Evolutionary conservation across 305 asterid species (phyloP), one percentile per base, ranked within the genome.

Genomic region (Plantago coronopus): DNA sequence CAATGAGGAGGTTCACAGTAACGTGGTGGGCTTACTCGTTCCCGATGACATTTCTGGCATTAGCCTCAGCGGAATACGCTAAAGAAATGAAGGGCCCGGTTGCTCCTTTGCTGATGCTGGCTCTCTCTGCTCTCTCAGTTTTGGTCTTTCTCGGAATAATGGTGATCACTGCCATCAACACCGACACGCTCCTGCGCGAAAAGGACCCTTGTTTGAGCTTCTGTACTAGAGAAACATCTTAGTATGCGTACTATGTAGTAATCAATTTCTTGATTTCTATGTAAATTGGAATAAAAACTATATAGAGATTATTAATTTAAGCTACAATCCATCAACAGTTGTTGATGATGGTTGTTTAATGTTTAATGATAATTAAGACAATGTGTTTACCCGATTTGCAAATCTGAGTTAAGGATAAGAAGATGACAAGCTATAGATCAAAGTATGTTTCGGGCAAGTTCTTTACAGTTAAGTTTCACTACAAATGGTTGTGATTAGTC

Each of bases 11-110:
- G 51, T 80, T 69, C 54, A 73, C 68, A 23, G 27, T 76, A 27
- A 75, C 82, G 17, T 83, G 86, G 86, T 83, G 89, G 89, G 81
- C 79, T 10, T 83, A 73, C 19, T 79, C 86, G 1, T 83, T 80
- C 49, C 83, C 89, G 2, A 19, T 78, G 7, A 78, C 76, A 17
- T 69, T 74, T 19, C 67, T 80, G 10, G 89, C 83, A 2, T 17
- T 83, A 19, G 84, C 89, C 2, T 69, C 86, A 18, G 67, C 77
- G 9, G 68, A 76, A 48, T 80, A 80, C 54, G 73, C 89, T 46
- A 65, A 57, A 38, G 54, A 77, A 19, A 76, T 83, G 50, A 67
- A 71, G 65, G 61, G 62, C 6, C 57, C 18, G 1, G 55, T 56
- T 31, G 73, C 81, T 11, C 27, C 69, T 18, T 62, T 48, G 1